Evolutionary conservation across 2,329 filamentous ascomycete genomes (phyloP), one percentile per base, ranked within the genome.

Genomic region (Beauveria australis): DNA sequence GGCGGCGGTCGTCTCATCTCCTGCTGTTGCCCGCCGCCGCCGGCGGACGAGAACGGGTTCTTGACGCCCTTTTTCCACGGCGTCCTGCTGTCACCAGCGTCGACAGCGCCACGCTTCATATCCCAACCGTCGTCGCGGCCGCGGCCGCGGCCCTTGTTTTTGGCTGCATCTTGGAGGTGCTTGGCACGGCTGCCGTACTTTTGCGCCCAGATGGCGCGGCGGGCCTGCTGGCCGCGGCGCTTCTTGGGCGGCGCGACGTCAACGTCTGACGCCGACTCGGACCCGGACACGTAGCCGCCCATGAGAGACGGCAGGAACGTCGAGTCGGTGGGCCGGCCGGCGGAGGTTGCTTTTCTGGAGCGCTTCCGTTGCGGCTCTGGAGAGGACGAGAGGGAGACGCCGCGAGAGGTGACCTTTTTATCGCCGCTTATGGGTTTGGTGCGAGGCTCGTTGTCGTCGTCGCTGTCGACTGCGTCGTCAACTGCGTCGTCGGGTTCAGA

Each of bases 281-380:
- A 89, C 52, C 88, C 89, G 2, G 89, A 91, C 67, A 90, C 82
- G 74, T 93, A 95, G 61, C 89, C 89, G 22, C 86, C 87, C 81
- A 91, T 90, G 18, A 94, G 81, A 1, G 86, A 85, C 0, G 90
- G 90, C 2, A 94, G 76, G 70, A 92, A 91, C 0, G 83, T 83
- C 0, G 88, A 83, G 59, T 74, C 74, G 9, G 71, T 70, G 12
- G 68, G 64, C 18, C 47, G 64, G 30, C 47, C 56, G 60, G 70
- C 62, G 30, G 18, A 33, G 33, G 33, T 8, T 18, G 43, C 56
- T 40, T 68, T 71, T 22, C 66, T 62, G n/a, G 65, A 26, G 8
- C 62, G 61, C 43, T 67, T 64, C 24, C 53, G 43, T 49, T 10
- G 55, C 24, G 71, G 72, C 5, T 67, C 67, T n/a, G 72, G 73